Percentiles rank a stretch among this genome's conserved stretches.
Conservation (phyloP, 2,329 filamentous ascomycete species). For the Aspergillus fijiensis region DNA sequence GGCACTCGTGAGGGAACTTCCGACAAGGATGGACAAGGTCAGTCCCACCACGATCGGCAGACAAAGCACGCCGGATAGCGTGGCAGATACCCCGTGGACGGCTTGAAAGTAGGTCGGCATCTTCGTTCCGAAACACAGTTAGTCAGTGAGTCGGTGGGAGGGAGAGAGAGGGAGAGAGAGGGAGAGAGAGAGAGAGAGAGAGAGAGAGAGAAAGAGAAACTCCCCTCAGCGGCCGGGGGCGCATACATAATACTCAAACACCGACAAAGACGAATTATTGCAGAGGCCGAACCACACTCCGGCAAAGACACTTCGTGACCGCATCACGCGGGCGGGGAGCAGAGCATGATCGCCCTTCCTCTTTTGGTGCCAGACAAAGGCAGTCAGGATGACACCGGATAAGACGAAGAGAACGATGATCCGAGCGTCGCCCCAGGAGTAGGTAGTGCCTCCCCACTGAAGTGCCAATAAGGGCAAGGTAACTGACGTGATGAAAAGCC, state of each 20-base stretch:
- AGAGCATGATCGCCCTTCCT: constrained; percentile 3
- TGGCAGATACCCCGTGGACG: constrained; percentile 26
- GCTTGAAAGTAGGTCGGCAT: constrained; percentile 30
- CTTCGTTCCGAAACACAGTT: not conserved
- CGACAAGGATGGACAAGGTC: constrained; percentile 21
- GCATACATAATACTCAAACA: constrained; percentile 7
- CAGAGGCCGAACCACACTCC: constrained; percentile 6
- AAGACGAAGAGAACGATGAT: no score
- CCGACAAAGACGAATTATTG: constrained; percentile 1
- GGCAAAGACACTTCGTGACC: constrained; percentile 4
- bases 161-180: constrained; percentile 13
- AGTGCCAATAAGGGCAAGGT: no score
- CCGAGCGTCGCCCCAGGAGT: no score
- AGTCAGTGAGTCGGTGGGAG: not conserved
- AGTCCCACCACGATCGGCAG: constrained; percentile 26
- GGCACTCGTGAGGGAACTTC: constrained; percentile 1
- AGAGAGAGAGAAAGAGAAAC: no score
- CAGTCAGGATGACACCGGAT: constrained; percentile 18
- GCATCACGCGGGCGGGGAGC: constrained; percentile 6
- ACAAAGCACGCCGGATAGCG: constrained; percentile 26
- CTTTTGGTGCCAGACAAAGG: constrained; percentile 17
- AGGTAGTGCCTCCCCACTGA: no score
- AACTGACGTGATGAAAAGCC: no score
- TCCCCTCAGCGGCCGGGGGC: constrained; percentile 9
- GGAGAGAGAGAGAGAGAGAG: no score